phyloP scores from a whole-genome alignment of 306 rosid genomes.

The cucumber (Cucumis sativus) region DNA sequence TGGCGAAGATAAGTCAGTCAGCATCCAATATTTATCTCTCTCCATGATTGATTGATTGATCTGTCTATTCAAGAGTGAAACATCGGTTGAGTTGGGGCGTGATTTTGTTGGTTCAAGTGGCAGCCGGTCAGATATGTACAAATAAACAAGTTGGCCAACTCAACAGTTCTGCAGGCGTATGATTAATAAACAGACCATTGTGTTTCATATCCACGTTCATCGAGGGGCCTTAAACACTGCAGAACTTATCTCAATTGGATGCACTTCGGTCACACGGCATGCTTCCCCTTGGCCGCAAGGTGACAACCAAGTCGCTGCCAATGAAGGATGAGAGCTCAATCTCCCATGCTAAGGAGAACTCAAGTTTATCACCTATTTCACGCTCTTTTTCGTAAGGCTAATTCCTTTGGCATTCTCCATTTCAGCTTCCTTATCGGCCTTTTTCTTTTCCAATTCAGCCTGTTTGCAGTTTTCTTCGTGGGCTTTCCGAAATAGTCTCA shows the following conservation, averaged over 20 bases:
- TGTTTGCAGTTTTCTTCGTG: conserved; percentile 88
- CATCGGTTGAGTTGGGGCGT: not conserved
- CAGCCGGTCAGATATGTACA: conserved; percentile 1
- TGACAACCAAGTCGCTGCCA: conserved; percentile 24
- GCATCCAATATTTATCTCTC: not conserved
- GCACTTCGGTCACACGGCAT: conserved; percentile 8
- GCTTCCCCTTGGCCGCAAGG: not conserved
- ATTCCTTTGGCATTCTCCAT: conserved; percentile 84
- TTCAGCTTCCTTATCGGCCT: conserved; percentile 79
- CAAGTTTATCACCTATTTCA: conserved; percentile 31
- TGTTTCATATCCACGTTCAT: not conserved
- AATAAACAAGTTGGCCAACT: not conserved
- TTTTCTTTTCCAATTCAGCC: conserved; percentile 87
- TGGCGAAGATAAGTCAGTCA: not conserved
- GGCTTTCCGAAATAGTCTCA: conserved; percentile 82
- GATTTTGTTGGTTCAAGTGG: not conserved
- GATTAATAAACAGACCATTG: not conserved
- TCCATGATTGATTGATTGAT: not conserved
- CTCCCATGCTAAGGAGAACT: conserved; percentile 19
- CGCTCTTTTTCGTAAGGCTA: conserved; percentile 38
- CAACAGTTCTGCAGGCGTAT: not conserved
- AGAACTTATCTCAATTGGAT: conserved; percentile 10
- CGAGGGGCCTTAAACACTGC: not conserved
- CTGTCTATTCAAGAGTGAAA: not conserved
- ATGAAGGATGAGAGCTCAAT: conserved; percentile 24